Evolutionary conservation across 2,329 filamentous ascomycete species (phyloP).

Genomic region (Neonectria magnoliae): DNA sequence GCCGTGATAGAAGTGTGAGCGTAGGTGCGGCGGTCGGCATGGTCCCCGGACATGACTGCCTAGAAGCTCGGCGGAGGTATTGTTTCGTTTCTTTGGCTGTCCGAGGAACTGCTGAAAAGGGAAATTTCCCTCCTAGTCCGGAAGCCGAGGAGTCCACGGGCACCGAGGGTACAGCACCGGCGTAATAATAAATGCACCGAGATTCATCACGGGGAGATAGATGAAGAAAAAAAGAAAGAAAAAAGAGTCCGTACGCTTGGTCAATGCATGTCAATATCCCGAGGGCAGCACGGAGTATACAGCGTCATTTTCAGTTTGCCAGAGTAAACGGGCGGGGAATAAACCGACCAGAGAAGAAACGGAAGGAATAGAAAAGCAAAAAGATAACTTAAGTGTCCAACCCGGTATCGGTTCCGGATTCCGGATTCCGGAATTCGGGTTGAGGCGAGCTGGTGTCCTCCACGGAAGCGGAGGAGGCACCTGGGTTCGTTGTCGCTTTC

Average conservation of each 20-base stretch:
- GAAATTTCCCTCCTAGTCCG: constrained; percentile 34
- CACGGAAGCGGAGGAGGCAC: background rate
- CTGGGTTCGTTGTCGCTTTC: constrained; percentile 9
- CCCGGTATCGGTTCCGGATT: constrained; percentile 22
- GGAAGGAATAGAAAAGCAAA: constrained; percentile 1
- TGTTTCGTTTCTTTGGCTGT: constrained; percentile 14
- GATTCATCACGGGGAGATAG: background rate
- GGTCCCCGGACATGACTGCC: constrained; percentile 26
- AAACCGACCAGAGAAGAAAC: constrained; percentile 1
- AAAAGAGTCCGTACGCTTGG: background rate
- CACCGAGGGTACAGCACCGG: constrained; percentile 1
- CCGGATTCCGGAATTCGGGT: constrained; percentile 9
- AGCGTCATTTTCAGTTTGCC: background rate
- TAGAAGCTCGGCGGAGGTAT: background rate
- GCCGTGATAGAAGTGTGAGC: constrained; percentile 22
- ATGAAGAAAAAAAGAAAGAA: no score
- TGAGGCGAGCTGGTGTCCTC: background rate
- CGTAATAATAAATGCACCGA: background rate
- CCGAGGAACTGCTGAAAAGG: constrained; percentile 28
- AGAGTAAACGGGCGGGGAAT: constrained; percentile 6
- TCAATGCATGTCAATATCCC: background rate
- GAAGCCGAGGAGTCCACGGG: constrained; percentile 17
- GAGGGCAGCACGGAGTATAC: background rate
- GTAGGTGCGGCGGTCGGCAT: constrained; percentile 28
- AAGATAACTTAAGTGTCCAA: background rate